Conservation (phyloP, 768 basidiomycete genomes). For the Trichaptum fuscoviolaceum region DNA sequence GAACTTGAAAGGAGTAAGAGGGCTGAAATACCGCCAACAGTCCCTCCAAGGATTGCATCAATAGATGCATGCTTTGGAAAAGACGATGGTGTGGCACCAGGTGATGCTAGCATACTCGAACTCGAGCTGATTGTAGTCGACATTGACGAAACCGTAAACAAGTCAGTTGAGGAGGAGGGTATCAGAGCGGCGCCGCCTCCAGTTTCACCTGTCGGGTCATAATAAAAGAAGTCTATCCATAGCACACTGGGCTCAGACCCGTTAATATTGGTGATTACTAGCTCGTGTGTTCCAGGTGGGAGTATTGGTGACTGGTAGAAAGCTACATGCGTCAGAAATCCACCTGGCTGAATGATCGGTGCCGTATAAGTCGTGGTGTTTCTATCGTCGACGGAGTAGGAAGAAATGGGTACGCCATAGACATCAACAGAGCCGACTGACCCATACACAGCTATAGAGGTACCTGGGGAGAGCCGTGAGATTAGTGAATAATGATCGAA, state of each 20-base stretch:
- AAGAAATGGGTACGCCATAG: background rate
- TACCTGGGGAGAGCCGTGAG: background rate
- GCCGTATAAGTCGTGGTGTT: background rate
- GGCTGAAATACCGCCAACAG: slow-evolving; percentile 39
- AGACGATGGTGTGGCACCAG: background rate
- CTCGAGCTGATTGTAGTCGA: background rate
- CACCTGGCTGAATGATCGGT: background rate
- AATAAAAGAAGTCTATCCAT: slow-evolving; percentile 16
- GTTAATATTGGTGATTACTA: slow-evolving; percentile 15
- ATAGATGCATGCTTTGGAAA: slow-evolving; percentile 11
- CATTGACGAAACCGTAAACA: background rate
- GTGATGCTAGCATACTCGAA: background rate
- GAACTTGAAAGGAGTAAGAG: slow-evolving; percentile 19
- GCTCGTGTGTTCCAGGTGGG: slow-evolving; percentile 6
- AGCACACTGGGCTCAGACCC: slow-evolving; percentile 11
- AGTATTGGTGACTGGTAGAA: background rate
- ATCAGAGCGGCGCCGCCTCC: too few relatives aligned
- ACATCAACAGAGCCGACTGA: background rate
- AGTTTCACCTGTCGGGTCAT: slow-evolving; percentile 6
- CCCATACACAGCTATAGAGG: background rate
- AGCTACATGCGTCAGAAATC: background rate
- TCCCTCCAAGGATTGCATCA: slow-evolving; percentile 45
- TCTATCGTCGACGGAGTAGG: background rate
- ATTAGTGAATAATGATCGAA: background rate
- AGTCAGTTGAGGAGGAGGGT: background rate